These are phyloP conservation scores for Cydonia oblonga DNA, from an alignment of 331 rosid species.

Conservation along the genomic window DNA sequence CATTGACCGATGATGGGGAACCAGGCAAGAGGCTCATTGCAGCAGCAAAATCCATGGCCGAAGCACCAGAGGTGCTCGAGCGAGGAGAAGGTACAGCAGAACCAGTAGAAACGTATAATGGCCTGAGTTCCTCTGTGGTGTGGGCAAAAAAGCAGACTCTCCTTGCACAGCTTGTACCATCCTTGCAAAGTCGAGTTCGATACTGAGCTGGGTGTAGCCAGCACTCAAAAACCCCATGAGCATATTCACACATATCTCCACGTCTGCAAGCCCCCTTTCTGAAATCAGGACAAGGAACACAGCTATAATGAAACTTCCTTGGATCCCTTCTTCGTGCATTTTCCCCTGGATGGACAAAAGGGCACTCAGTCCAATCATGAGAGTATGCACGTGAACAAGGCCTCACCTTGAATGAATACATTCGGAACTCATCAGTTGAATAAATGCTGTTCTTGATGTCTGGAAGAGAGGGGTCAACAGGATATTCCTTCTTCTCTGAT, in stretches of 20 bases:
- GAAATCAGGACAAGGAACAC: slow-evolving; percentile 92
- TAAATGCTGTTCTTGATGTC: slow-evolving; percentile 92
- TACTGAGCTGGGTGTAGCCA: slow-evolving; percentile 97
- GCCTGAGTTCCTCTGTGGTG: slow-evolving; percentile 79
- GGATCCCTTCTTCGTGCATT: slow-evolving; percentile 98
- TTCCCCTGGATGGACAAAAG: slow-evolving; percentile 95
- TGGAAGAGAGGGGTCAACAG: slow-evolving; percentile 92
- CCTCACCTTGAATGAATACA: slow-evolving; percentile 91
- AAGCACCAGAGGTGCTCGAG: slow-evolving; percentile 45
- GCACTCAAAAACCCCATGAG: slow-evolving; percentile 94
- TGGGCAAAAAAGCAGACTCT: slow-evolving; percentile 95
- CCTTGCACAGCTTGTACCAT: slow-evolving; percentile 69
- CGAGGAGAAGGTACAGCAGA: slow-evolving; percentile 95
- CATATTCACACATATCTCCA: slow-evolving; percentile 95
- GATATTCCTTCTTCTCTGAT: slow-evolving; percentile 86
- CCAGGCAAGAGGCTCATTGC: slow-evolving; percentile 87
- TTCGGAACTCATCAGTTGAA: slow-evolving; percentile 81
- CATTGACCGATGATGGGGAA: slow-evolving; percentile 75
- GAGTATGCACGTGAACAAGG: slow-evolving; percentile 95
- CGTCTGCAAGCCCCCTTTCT: slow-evolving; percentile 92
- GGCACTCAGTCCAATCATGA: slow-evolving; percentile 97
- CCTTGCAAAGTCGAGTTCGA: slow-evolving; percentile 87
- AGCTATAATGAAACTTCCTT: slow-evolving; percentile 85
- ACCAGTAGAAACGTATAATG: slow-evolving; percentile 82
- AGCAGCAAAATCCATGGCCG: slow-evolving; percentile 83